phyloP scores from a whole-genome alignment of 352 stramenopile genomes.

The Pythium apleroticum region DNA sequence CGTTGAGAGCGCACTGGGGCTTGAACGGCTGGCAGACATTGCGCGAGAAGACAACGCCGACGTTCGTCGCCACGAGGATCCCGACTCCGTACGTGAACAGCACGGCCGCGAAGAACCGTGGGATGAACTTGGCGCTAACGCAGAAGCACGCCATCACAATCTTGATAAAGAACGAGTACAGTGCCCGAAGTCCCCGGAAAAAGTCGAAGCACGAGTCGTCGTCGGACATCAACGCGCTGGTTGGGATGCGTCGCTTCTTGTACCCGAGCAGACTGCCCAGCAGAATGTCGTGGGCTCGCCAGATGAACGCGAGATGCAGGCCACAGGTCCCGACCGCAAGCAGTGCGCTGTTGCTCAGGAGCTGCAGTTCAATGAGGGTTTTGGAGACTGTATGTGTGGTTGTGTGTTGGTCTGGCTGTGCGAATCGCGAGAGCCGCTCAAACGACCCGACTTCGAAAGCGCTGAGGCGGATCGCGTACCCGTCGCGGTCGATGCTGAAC shows the following conservation, averaged over 20 bases:
- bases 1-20: slow-evolving; percentile 9
- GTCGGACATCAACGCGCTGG: not conserved
- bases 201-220: slow-evolving; percentile 18
- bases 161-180: slow-evolving; percentile 17
- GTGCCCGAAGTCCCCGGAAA: slow-evolving; percentile 7
- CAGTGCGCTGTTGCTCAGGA: not conserved
- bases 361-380: slow-evolving; percentile 4
- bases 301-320: slow-evolving; percentile 17
- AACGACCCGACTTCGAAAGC: slow-evolving; percentile 15
- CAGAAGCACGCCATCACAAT: slow-evolving; percentile 14
- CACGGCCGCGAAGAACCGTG: slow-evolving; percentile 11
- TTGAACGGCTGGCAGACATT: slow-evolving; percentile 7
- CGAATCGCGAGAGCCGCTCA: slow-evolving; percentile 19
- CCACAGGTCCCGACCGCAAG: slow-evolving; percentile 6
- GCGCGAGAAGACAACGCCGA: slow-evolving; percentile 7
- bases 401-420: slow-evolving; percentile 5
- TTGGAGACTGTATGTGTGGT: slow-evolving; percentile 1
- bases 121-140: slow-evolving; percentile 16
- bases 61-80: slow-evolving; percentile 7
- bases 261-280: slow-evolving; percentile 19
- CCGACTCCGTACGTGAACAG: slow-evolving; percentile 18
- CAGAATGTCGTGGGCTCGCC: slow-evolving; percentile 19
- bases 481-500: slow-evolving; percentile 8
- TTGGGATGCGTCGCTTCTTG: slow-evolving; percentile 14
- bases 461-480: slow-evolving; percentile 7